Evolutionary conservation across 306 rosid genomes (phyloP).

Genomic region (Cucurbita moschata): DNA sequence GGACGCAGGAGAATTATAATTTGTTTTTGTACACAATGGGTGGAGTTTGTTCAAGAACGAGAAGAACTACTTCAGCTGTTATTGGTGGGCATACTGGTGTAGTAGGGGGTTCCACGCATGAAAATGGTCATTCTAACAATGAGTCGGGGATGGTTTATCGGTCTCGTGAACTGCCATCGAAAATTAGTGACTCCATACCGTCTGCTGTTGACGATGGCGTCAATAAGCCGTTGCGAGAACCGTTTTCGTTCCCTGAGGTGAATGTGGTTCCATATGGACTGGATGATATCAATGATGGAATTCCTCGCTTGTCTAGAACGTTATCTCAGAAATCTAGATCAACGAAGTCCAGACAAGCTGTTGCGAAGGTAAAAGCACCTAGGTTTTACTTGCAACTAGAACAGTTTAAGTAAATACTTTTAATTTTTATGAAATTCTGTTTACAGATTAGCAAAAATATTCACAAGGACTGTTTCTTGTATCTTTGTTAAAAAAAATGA

Average conservation of each 20-base stretch:
- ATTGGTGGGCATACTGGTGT: slow-evolving; percentile 35
- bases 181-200: slow-evolving; percentile 24
- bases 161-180: slow-evolving; percentile 27
- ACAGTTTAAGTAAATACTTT: not conserved
- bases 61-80: slow-evolving; percentile 45
- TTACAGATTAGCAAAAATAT: not conserved
- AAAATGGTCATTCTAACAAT: slow-evolving; percentile 51
- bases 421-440: not conserved
- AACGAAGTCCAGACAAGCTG: slow-evolving; percentile 58
- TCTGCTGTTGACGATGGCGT: slow-evolving; percentile 25
- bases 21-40: slow-evolving; percentile 46
- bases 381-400: not conserved
- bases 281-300: slow-evolving; percentile 76
- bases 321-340: slow-evolving; percentile 64
- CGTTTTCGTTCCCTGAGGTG: slow-evolving; percentile 38
- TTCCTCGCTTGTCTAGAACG: slow-evolving; percentile 63
- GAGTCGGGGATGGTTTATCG: slow-evolving; percentile 24
- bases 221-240: slow-evolving; percentile 45
- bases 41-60: slow-evolving; percentile 74
- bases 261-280: slow-evolving; percentile 35
- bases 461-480: not conserved
- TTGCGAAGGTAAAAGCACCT: slow-evolving; percentile 42
- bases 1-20: slow-evolving; percentile 19
- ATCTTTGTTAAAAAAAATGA: not conserved
- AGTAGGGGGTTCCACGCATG: slow-evolving; percentile 32